Percentiles rank a stretch among this genome's conserved stretches.
Evolutionary conservation across 768 basidiomycete genomes (phyloP).

Genomic region (Kwoniella bestiolae): DNA sequence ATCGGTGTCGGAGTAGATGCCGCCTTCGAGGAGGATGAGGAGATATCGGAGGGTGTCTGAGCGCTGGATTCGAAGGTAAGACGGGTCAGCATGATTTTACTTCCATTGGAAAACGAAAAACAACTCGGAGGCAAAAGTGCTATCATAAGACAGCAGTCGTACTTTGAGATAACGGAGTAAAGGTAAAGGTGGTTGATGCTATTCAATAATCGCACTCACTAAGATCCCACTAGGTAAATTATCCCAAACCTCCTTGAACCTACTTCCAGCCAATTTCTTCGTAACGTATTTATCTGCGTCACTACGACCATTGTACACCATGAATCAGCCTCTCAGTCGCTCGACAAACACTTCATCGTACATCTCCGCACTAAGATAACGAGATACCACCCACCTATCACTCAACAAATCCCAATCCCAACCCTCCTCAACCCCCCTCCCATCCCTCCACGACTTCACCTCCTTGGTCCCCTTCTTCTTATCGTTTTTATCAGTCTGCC

Average conservation of each 20-base stretch:
- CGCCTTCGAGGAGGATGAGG: slow-evolving; percentile 49
- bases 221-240: slow-evolving; percentile 52
- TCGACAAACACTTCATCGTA: too few relatives aligned
- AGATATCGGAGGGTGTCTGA: slow-evolving; percentile 55
- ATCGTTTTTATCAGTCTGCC: slow-evolving; percentile 52
- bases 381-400: slow-evolving; percentile 40
- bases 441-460: slow-evolving; percentile 44
- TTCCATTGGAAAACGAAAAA: too few relatives aligned
- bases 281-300: slow-evolving; percentile 37
- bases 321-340: too few relatives aligned
- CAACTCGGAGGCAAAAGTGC: too few relatives aligned
- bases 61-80: slow-evolving; percentile 24
- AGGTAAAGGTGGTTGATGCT: too few relatives aligned
- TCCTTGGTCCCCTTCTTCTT: slow-evolving; percentile 17
- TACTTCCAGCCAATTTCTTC: slow-evolving; percentile 31
- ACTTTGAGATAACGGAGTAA: neutral
- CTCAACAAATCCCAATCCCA: slow-evolving; percentile 53
- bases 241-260: slow-evolving; percentile 49
- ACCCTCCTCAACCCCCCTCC: slow-evolving; percentile 38
- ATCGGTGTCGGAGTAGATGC: slow-evolving; percentile 59
- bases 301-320: slow-evolving; percentile 23
- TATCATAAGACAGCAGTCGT: too few relatives aligned
- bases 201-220: too few relatives aligned
- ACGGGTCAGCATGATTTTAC: neutral
- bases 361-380: neutral